Base-by-base conservation (phyloP, 257 asterid species). In the Jaltomata sinuosa region DNA sequence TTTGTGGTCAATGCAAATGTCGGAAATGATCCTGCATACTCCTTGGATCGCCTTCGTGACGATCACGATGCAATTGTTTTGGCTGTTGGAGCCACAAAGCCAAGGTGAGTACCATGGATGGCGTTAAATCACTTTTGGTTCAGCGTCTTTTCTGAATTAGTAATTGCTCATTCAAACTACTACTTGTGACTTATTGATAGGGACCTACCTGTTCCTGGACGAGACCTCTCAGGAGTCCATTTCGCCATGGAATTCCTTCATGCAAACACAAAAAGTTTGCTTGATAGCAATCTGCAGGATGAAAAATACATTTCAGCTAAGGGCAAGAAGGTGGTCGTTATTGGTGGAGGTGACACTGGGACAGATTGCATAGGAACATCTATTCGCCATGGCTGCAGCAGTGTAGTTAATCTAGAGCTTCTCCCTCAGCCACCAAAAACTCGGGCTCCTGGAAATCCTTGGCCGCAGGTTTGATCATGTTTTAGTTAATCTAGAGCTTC, bases 321-420 rank as follows among this genome's bases (percentile, higher is more conserved):
- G 91, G 97, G 92, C 79, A 97, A 95, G 95, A 97, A 93, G 89
- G 98, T 97, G 54, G 99, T 95, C 42, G 99, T 97, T 67, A 97
- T 97, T 83, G 99, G 99, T 89, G 99, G 99, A 76, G 99, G 99
- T 81, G 99, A 97, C 87, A 97, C 99, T 1, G 99, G 99, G 82
- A 97, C 99, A 0, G 99, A 97, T 81, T 97, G 99, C 87, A 94
- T 97, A 18, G 99, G 99, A 59, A 97, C 99, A 52, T 94, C 99
- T 45, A 93, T 97, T 65, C 90, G 99, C 80, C 99, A 97, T 83
- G 99, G 99, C 38, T 97, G 99, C 91, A 94, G 85, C 67, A 88
- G 88, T 87, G 19, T 95, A 55, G 90, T 94, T 38, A 97, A 97
- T 85, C 90, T 97, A 11, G 99, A 97, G 93, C 99, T 97, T 88